Conservation (phyloP, 2,329 filamentous ascomycete genomes). For the Emmonsia crescens region DNA sequence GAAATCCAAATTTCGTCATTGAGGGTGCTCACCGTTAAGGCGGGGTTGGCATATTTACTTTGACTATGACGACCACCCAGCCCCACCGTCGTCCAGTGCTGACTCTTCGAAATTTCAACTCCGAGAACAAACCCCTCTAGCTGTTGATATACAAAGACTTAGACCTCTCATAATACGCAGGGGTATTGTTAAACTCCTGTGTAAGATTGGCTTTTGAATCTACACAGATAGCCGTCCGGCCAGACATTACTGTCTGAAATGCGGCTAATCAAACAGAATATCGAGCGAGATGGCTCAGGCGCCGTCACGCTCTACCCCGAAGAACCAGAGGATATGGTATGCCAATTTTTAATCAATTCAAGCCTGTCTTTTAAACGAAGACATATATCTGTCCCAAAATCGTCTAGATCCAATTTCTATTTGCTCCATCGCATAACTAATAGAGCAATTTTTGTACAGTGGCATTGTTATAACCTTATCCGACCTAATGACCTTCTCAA, state of each 20-base stretch:
- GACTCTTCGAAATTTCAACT: background rate
- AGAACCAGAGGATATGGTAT: slow-evolving; percentile 65
- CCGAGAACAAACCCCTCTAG: background rate
- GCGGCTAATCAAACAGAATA: slow-evolving; percentile 56
- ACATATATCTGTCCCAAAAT: background rate
- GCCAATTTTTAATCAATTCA: slow-evolving; percentile 5
- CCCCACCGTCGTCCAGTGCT: background rate
- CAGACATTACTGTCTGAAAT: slow-evolving; percentile 32
- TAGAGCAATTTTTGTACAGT: slow-evolving; percentile 33
- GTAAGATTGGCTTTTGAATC: background rate
- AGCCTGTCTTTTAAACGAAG: background rate
- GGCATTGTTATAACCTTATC: slow-evolving; percentile 67
- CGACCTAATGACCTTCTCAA: slow-evolving; percentile 53
- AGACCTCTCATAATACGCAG: background rate
- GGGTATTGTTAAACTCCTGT: background rate
- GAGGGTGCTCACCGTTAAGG: background rate
- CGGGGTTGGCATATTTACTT: background rate
- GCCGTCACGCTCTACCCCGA: slow-evolving; percentile 57
- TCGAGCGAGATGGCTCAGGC: slow-evolving; percentile 57
- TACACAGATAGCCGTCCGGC: background rate
- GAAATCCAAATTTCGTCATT: too few species aligned
- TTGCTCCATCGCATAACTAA: background rate
- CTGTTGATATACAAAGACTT: background rate
- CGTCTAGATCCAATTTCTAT: background rate
- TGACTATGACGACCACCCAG: background rate